Base-by-base conservation (phyloP, 805 yeast genomes). In the Wickerhamiella azyma region DNA sequence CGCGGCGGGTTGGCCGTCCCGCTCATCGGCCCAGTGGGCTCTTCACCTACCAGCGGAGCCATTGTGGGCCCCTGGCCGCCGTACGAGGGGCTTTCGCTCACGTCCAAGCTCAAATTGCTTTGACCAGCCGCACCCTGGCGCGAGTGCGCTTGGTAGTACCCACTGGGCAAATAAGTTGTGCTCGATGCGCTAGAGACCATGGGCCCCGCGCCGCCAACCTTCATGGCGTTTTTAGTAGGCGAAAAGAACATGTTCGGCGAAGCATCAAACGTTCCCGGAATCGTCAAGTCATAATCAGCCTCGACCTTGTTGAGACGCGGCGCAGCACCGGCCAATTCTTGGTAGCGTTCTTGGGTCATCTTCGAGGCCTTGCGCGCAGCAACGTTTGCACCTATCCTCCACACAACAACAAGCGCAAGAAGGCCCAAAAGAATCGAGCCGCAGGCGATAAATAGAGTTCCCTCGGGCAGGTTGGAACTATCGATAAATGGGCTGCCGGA, bases 371-470 rank as follows among this genome's bases (percentile, higher is more conserved):
- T 66, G 24, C 72, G 71, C 5, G 85, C 76, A 41, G 54, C 47
- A 47, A 52, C 49, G 11, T 74, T 71, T 37, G 69, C 65, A 19
- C 73, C 59, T 18, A 72, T 55, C 53, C 79, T 74, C 72, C 80
- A 78, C 11, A 68, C 52, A 9, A 72, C 52, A 35, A 80, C 67
- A 1, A 68, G 69, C 3, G 79, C 50, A 17, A 78, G 61, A 3
- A 81, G 64, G 33, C 75, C 77, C 0, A 79, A 83, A 4, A 79
- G 75, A 33, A 79, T 68, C 9, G 80, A 67, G 1, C 94, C 94
- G 37, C 84, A 81, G 0, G 83, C 81, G 43, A 85, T 85, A 63
- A 84, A 85, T 2, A 85, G 86, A 1, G 92, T 81, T 1, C 94
- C 94, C 40, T 74, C 70, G 1, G 86, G 84, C 39, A 69, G 67